Conservation (phyloP, 2,329 filamentous ascomycete genomes). For the Xylariaceae sp. region DNA sequence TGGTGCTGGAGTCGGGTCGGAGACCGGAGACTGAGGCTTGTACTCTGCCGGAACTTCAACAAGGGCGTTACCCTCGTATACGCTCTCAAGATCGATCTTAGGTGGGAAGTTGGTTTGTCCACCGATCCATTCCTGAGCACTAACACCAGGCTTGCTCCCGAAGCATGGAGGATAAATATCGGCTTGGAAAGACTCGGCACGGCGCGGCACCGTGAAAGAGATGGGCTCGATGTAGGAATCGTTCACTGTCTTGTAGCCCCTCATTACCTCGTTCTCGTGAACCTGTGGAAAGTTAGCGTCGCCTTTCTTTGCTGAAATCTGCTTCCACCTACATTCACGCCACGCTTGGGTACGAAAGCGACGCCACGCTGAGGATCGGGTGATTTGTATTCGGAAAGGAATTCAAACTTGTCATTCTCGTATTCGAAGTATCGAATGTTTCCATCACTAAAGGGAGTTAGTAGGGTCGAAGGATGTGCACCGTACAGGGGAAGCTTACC, state of each 20-base stretch:
- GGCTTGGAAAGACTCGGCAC: conserved; percentile 91
- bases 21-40: conserved; percentile 48
- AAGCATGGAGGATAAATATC: conserved; percentile 90
- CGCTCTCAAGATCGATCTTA: conserved; percentile 88
- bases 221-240: conserved; percentile 93
- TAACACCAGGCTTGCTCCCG: conserved; percentile 75
- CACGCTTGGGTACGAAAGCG: conserved; percentile 89
- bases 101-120: conserved; percentile 80
- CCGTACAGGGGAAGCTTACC: conserved; percentile 50
- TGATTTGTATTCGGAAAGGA: conserved; percentile 96
- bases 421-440: conserved; percentile 99
- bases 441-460: conserved; percentile 62
- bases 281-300: conserved; percentile 42
- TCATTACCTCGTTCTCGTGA: conserved; percentile 93
- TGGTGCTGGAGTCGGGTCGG: conserved; percentile 40
- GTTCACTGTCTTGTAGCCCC: conserved; percentile 95
- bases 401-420: conserved; percentile 98
- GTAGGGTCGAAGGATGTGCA: conserved; percentile 9
- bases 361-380: conserved; percentile 88
- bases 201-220: conserved; percentile 91
- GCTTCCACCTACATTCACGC: conserved; percentile 66
- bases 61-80: conserved; percentile 79
- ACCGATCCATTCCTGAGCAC: conserved; percentile 74
- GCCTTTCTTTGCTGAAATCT: not conserved
- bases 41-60: conserved; percentile 69